phyloP scores from a whole-genome alignment of 345 rosid species.

The Eutrema heterophyllum region DNA sequence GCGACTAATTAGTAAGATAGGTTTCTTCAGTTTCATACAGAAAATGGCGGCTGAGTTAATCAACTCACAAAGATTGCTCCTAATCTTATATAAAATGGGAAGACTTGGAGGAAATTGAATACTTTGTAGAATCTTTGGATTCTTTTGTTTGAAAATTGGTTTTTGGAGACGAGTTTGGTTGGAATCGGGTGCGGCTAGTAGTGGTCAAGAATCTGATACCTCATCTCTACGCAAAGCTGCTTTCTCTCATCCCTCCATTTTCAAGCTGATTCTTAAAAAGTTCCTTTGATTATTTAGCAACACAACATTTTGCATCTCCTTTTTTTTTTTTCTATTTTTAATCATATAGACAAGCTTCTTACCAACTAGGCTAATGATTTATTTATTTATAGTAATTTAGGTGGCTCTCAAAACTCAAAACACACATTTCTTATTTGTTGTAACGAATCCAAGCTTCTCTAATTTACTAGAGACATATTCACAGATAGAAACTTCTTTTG shows the following conservation, averaged over 20 bases:
- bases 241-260: conserved; percentile 8
- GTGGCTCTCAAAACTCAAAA: neutral
- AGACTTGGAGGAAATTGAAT: neutral
- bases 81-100: neutral
- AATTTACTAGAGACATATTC: neutral
- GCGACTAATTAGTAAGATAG: neutral
- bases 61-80: neutral
- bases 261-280: conserved; percentile 29
- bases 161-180: neutral
- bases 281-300: conserved; percentile 4
- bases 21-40: neutral
- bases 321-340: neutral
- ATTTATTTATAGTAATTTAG: neutral
- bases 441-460: neutral
- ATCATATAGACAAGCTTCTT: neutral
- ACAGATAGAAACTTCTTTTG: neutral
- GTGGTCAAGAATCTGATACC: conserved; percentile 31
- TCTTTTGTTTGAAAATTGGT: conserved; percentile 1
- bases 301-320: neutral
- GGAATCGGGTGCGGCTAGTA: conserved; percentile 26
- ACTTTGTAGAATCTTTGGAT: neutral
- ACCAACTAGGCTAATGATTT: neutral
- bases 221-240: conserved; percentile 3
- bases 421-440: neutral
- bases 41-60: neutral